phyloP scores from a whole-genome alignment of 495 filamentous ascomycete genomes.

The Geoglossum glabrum region DNA sequence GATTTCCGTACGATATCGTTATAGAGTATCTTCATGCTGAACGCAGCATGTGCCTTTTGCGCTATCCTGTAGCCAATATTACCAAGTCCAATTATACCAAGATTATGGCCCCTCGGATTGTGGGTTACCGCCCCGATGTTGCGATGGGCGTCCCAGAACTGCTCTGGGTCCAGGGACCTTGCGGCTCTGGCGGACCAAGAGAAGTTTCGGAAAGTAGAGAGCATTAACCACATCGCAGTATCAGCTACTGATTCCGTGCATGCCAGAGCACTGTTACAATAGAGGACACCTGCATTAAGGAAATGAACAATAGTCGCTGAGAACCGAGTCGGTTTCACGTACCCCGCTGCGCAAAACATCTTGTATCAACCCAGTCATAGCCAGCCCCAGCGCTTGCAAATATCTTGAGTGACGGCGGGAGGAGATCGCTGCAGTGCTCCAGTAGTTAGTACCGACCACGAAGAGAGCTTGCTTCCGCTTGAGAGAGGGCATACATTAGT shows the following conservation, averaged over 20 bases:
- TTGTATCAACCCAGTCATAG: conserved; percentile 59
- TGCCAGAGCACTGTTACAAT: conserved; percentile 65
- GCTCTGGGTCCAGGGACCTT: conserved; percentile 16
- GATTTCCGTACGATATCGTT: conserved; percentile 42
- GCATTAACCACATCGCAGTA: conserved; percentile 52
- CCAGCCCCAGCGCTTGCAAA: conserved; percentile 57
- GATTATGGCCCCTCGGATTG: conserved; percentile 41
- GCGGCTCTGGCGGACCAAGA: conserved; percentile 41
- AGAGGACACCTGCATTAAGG: conserved; percentile 31
- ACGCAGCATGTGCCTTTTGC: conserved; percentile 35
- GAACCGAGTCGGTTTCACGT: conserved; percentile 9
- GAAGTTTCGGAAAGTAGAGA: conserved; percentile 57
- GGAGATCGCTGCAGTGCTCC: conserved; percentile 17
- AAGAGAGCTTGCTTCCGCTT: neutral
- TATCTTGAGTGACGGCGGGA: conserved; percentile 43
- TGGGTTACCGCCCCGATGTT: conserved; percentile 30
- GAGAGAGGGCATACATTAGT: conserved; percentile 23
- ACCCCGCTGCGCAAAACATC: conserved; percentile 46
- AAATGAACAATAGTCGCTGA: neutral
- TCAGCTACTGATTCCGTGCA: conserved; percentile 72
- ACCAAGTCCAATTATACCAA: conserved; percentile 36
- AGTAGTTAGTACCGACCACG: neutral
- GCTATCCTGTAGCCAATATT: conserved; percentile 34
- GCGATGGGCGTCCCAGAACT: conserved; percentile 35
- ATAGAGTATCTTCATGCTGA: conserved; percentile 50